Conservation (phyloP, 805 yeast genomes). For the Metschnikowia chrysomelidarum region DNA sequence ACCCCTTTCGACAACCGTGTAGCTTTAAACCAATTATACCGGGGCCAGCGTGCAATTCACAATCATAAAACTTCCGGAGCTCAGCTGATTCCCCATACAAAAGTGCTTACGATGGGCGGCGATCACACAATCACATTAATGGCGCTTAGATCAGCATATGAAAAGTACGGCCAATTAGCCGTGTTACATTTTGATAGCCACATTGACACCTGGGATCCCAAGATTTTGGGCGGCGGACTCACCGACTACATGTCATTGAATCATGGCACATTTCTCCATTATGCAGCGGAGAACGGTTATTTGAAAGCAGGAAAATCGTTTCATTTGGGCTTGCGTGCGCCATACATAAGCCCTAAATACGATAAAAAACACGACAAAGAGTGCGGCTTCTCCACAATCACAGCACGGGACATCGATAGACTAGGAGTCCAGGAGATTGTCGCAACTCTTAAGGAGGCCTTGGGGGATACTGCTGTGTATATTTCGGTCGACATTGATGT, state of each 20-base stretch:
- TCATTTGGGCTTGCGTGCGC: slow-evolving; percentile 68
- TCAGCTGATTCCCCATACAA: slow-evolving; percentile 28
- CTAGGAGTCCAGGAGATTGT: slow-evolving; percentile 40
- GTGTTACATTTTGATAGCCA: slow-evolving; percentile 69
- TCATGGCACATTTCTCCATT: slow-evolving; percentile 70
- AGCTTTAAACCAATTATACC: slow-evolving; percentile 61
- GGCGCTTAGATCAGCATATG: slow-evolving; percentile 51
- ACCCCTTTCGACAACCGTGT: slow-evolving; percentile 65
- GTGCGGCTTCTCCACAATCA: slow-evolving; percentile 48
- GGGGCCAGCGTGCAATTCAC: slow-evolving; percentile 51
- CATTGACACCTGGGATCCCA: slow-evolving; percentile 70
- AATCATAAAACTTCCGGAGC: slow-evolving; percentile 25
- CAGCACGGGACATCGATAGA: slow-evolving; percentile 48
- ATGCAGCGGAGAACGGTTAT: slow-evolving; percentile 67
- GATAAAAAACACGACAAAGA: slow-evolving; percentile 45
- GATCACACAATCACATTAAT: slow-evolving; percentile 58
- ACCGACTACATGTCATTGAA: slow-evolving; percentile 57
- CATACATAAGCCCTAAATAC: slow-evolving; percentile 43
- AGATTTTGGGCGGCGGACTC: slow-evolving; percentile 59
- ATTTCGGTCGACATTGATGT: slow-evolving; percentile 57
- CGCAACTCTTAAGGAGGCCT: slow-evolving; percentile 29
- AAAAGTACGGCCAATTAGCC: slow-evolving; percentile 44
- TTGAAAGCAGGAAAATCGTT: slow-evolving; percentile 46
- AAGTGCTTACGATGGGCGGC: slow-evolving; percentile 56
- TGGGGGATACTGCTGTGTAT: slow-evolving; percentile 43